Evolutionary conservation across 768 basidiomycete species (phyloP).

Genomic region (Leccinellum luteum): DNA sequence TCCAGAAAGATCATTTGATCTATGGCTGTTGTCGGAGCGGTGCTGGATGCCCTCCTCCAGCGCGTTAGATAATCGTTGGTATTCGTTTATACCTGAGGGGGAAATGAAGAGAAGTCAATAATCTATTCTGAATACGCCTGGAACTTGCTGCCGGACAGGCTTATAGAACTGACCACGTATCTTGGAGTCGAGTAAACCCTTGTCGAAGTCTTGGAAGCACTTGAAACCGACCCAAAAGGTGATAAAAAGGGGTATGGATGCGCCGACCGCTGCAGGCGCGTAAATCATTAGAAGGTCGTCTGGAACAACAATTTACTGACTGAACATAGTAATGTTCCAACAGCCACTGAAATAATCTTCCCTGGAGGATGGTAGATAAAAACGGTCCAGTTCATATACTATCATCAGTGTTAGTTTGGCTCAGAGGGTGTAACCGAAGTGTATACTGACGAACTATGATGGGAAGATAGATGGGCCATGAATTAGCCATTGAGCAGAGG

Average conservation of each 20-base stretch:
- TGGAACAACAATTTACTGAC: conserved; percentile 41
- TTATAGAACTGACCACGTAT: conserved; percentile 60
- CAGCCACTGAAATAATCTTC: conserved; percentile 55
- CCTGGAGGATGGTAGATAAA: conserved; percentile 61
- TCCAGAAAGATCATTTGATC: too few relatives aligned
- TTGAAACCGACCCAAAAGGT: conserved; percentile 75
- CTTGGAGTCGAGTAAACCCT: conserved; percentile 73
- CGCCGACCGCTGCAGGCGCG: conserved; percentile 55
- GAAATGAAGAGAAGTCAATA: conserved; percentile 27
- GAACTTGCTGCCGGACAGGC: conserved; percentile 24
- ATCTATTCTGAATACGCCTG: conserved; percentile 31
- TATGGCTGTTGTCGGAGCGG: conserved; percentile 66
- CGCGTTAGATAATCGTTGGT: conserved; percentile 41
- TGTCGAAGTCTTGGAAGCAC: conserved; percentile 80
- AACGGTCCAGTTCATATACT: conserved; percentile 84
- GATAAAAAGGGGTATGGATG: conserved; percentile 68
- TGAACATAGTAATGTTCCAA: conserved; percentile 54
- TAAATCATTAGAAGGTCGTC: background rate
- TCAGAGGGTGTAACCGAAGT: background rate
- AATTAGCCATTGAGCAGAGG: conserved; percentile 1
- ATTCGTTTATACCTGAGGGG: conserved; percentile 45
- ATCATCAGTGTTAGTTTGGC: background rate
- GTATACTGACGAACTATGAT: conserved; percentile 28
- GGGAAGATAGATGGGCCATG: background rate
- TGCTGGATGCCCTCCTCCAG: conserved; percentile 41